Conservation (phyloP, 805 yeast genomes). For the Lipomyces kockii region DNA sequence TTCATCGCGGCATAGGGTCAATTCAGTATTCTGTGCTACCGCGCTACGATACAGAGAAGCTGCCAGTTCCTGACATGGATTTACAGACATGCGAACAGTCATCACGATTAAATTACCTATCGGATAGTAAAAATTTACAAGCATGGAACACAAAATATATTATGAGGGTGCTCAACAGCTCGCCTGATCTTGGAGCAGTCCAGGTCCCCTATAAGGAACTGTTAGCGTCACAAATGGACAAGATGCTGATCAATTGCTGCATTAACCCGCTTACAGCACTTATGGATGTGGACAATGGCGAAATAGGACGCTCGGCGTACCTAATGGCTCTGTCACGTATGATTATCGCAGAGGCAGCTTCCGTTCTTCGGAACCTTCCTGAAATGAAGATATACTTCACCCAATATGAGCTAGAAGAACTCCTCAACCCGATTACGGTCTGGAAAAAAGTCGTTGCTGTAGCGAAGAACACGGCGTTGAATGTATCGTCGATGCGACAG, state of each 20-base stretch:
- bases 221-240: slow-evolving; percentile 68
- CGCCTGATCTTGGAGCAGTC: slow-evolving; percentile 30
- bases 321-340: slow-evolving; percentile 3
- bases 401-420: slow-evolving; percentile 6
- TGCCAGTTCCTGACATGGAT: not conserved
- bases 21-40: slow-evolving; percentile 66
- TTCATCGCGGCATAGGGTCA: slow-evolving; percentile 75
- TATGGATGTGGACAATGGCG: slow-evolving; percentile 78
- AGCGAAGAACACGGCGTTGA: slow-evolving; percentile 55
- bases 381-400: slow-evolving; percentile 18
- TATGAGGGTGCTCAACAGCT: slow-evolving; percentile 5
- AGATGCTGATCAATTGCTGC: slow-evolving; percentile 78
- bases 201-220: slow-evolving; percentile 50
- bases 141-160: slow-evolving; percentile 1
- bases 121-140: not conserved
- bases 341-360: slow-evolving; percentile 48
- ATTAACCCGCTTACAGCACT: slow-evolving; percentile 84
- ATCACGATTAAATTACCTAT: not conserved
- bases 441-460: slow-evolving; percentile 49
- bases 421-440: slow-evolving; percentile 45
- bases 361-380: slow-evolving; percentile 14
- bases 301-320: slow-evolving; percentile 51
- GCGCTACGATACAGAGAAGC: slow-evolving; percentile 36
- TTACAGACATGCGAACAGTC: not conserved
- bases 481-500: slow-evolving; percentile 72